Percentiles rank a stretch among this genome's conserved stretches.
Evolutionary conservation across 352 stramenopile species (phyloP).

Genomic region (Globisporangium acanthophoron): DNA sequence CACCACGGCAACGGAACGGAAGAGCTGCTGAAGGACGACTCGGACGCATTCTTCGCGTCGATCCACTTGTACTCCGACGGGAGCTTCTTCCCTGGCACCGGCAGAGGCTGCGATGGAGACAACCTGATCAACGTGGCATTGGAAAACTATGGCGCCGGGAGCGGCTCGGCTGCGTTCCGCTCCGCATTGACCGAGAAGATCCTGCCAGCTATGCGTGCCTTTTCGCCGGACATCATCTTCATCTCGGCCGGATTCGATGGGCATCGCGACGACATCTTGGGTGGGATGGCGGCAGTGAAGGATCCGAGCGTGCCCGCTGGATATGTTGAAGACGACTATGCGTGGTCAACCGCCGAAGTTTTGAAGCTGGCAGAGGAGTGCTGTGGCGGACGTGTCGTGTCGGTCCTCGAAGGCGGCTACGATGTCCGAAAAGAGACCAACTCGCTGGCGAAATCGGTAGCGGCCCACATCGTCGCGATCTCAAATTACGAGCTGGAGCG

Average conservation of each 20-base stretch:
- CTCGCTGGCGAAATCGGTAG: constrained; percentile 75
- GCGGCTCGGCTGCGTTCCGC: constrained; percentile 63
- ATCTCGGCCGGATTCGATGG: constrained; percentile 87
- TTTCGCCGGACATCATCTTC: constrained; percentile 81
- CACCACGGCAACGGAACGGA: constrained; percentile 99
- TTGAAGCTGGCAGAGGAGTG: constrained; percentile 69
- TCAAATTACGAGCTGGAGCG: constrained; percentile 48
- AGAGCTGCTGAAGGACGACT: constrained; percentile 74
- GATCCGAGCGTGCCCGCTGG: constrained; percentile 69
- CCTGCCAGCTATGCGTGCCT: constrained; percentile 68
- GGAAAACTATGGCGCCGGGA: constrained; percentile 59
- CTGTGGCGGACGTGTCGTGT: constrained; percentile 77
- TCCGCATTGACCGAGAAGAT: constrained; percentile 50
- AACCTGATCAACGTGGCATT: constrained; percentile 80
- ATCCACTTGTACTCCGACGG: constrained; percentile 76
- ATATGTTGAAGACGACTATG: constrained; percentile 81
- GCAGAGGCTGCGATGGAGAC: constrained; percentile 44
- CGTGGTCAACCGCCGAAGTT: constrained; percentile 74
- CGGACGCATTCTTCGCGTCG: constrained; percentile 80
- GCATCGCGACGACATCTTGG: constrained; percentile 79
- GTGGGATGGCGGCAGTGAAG: constrained; percentile 71
- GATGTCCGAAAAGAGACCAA: constrained; percentile 79
- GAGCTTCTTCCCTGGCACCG: constrained; percentile 77
- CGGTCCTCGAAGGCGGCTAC: constrained; percentile 84
- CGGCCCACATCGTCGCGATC: constrained; percentile 71